phyloP scores from a whole-genome alignment of 495 filamentous ascomycete species.

The Xylaria curta region DNA sequence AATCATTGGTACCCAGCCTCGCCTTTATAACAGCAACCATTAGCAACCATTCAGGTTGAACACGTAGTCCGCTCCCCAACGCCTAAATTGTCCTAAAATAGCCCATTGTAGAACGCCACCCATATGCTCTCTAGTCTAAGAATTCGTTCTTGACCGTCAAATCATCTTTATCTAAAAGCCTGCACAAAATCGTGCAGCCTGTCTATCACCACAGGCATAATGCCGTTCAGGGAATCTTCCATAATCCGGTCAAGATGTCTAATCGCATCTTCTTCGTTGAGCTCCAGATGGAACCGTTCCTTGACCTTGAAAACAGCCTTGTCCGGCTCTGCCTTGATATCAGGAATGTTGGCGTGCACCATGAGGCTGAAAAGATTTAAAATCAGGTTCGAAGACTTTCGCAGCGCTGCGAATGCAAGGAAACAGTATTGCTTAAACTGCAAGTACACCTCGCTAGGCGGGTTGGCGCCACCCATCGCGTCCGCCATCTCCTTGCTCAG shows the following conservation, averaged over 20 bases:
- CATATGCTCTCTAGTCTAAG: constrained; percentile 10
- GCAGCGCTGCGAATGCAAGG: constrained; percentile 88
- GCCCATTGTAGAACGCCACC: constrained; percentile 18
- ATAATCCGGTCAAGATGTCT: constrained; percentile 85
- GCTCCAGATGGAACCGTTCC: constrained; percentile 90
- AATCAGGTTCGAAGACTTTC: constrained; percentile 90
- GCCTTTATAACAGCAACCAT: not conserved
- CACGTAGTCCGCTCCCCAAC: not conserved
- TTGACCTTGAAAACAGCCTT: constrained; percentile 93
- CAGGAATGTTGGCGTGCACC: constrained; percentile 95
- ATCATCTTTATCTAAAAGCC: constrained; percentile 69
- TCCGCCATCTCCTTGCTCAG: constrained; percentile 98
- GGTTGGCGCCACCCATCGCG: constrained; percentile 85
- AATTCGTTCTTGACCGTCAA: not conserved
- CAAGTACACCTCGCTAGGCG: constrained; percentile 72
- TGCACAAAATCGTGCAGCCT: constrained; percentile 92
- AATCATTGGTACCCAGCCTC: not conserved
- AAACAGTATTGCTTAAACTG: constrained; percentile 95
- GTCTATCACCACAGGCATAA: constrained; percentile 94
- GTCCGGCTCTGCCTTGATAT: constrained; percentile 89
- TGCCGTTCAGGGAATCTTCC: constrained; percentile 83
- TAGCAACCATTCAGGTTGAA: not conserved
- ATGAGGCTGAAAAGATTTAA: constrained; percentile 95
- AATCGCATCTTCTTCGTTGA: constrained; percentile 93
- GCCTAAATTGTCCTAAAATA: constrained; percentile 14